A percentile compares a stretch with the other conserved stretches of the same genome.
These are phyloP conservation scores for Pterocarpus macrocarpus DNA, from an alignment of 306 rosid species.

Conservation along the genomic window DNA sequence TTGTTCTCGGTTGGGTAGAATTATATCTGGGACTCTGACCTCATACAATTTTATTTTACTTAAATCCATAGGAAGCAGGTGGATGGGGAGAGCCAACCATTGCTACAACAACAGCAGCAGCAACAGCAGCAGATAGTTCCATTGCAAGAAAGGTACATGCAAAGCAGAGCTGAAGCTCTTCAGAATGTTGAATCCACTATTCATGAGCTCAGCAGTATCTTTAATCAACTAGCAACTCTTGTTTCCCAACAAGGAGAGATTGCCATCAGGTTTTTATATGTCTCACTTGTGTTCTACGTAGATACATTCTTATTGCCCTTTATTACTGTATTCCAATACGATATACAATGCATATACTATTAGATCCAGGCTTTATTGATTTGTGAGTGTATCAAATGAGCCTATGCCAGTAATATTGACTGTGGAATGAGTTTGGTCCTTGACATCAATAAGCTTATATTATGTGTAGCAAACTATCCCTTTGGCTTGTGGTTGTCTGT, in stretches of 20 bases:
- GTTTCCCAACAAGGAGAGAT: slow-evolving; percentile 98
- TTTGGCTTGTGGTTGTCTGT: slow-evolving; percentile 25
- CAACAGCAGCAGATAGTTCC: slow-evolving; percentile 88
- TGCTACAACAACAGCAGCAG: slow-evolving; percentile 70
- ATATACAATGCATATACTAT: slow-evolving; percentile 16
- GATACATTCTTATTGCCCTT: slow-evolving; percentile 6
- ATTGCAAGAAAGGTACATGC: slow-evolving; percentile 94
- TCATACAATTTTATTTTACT: slow-evolving; percentile 21
- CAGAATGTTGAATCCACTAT: slow-evolving; percentile 97
- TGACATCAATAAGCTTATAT: slow-evolving; percentile 28
- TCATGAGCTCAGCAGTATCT: slow-evolving; percentile 93
- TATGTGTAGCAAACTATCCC: slow-evolving; percentile 25
- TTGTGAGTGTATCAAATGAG: slow-evolving; percentile 18
- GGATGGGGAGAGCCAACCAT: slow-evolving; percentile 92
- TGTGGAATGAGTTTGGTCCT: slow-evolving; percentile 26
- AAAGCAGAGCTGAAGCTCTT: slow-evolving; percentile 98
- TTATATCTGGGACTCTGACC: slow-evolving; percentile 17
- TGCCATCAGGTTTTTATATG: slow-evolving; percentile 82
- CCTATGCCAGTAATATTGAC: slow-evolving; percentile 12
- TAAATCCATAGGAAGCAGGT: slow-evolving; percentile 69
- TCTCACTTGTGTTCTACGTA: slow-evolving; percentile 5
- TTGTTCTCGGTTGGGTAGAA: slow-evolving; percentile 9
- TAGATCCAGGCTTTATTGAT: slow-evolving; percentile 9
- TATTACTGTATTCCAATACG: slow-evolving; percentile 30
- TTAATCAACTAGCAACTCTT: slow-evolving; percentile 93